Base-by-base conservation (phyloP, 1,139 yeast species). In the Saccharomyces hybrid region DNA sequence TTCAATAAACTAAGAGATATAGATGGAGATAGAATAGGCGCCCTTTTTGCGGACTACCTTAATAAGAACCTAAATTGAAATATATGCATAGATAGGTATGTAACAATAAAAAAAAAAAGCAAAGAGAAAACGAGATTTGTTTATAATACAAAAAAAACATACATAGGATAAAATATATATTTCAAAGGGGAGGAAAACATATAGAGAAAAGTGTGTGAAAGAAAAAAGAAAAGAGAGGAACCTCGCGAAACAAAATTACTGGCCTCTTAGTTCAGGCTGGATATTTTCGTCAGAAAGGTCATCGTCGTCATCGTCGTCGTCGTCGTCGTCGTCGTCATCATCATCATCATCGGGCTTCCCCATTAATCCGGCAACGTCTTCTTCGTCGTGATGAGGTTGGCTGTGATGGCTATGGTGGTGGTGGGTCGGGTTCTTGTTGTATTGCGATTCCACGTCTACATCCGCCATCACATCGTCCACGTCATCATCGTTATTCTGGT, bases 1-100 rank as follows among this genome's bases (percentile, higher is more conserved):
- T 75, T 93, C 66, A 90, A 93, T 68, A 80, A 89, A 63, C 82
- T 90, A 78, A 78, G 96, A 64, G 82, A 84, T 47, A 76, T 84
- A 25, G 71, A 87, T 56, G 67, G 75, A 23, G 82, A 78, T 49
- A 74, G 96, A 63, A 87, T 91, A 46, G 77, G 77, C 6, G 81
- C 84, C 0, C 67, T 87, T 63, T 90, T 89, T 70, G 85, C 84
- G 27, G 95, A 87, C 48, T 89, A 85, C 65, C 71, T 88, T 55
- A 81, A 82, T 61, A 79, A 65, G 53, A 61, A 67, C 50, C 56
- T 67, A 44, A 57, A 58, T 32, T 32, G 38, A 32, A 1, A n/a
- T 32, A 32, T 0, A 32, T 32, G 2, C 38, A 32, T 32, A 32
- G n/a, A 32, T 32, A 32, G 38, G 1, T 32, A 1, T 13, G 14